These are phyloP conservation scores for Penicillium paradoxum DNA, from an alignment of 495 filamentous ascomycete species.

Conservation along the genomic window DNA sequence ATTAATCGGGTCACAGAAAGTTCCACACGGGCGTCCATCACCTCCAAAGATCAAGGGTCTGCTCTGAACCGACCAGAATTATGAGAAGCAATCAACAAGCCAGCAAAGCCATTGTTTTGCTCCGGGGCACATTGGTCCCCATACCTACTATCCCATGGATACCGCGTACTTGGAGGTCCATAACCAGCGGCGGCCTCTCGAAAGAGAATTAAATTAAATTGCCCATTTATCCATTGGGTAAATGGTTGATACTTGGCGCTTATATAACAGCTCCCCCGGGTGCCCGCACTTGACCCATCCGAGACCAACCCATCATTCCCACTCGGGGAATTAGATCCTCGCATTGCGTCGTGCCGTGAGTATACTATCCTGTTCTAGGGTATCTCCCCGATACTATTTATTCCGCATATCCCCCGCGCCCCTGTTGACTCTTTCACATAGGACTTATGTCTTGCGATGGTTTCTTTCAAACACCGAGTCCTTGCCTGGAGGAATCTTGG, in stretches of 20 bases:
- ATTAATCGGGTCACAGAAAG: too few species aligned
- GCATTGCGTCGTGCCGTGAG: slow-evolving; percentile 2
- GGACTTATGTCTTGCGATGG: slow-evolving; percentile 21
- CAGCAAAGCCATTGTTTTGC: background rate
- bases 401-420: background rate
- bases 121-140: too few species aligned
- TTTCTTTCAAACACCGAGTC: slow-evolving; percentile 16
- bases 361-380: background rate
- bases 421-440: background rate
- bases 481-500: slow-evolving; percentile 23
- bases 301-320: background rate
- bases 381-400: background rate
- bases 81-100: background rate
- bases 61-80: too few species aligned
- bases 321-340: slow-evolving; percentile 4
- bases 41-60: too few species aligned
- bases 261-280: slow-evolving; percentile 1
- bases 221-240: background rate
- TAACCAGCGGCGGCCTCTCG: too few species aligned
- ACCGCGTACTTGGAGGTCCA: too few species aligned
- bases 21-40: too few species aligned
- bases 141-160: too few species aligned
- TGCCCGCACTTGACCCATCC: background rate
- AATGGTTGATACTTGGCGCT: slow-evolving; percentile 6
- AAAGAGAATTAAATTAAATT: background rate